phyloP scores from a whole-genome alignment of 2,329 filamentous ascomycete genomes.

The Diaporthe destruens region DNA sequence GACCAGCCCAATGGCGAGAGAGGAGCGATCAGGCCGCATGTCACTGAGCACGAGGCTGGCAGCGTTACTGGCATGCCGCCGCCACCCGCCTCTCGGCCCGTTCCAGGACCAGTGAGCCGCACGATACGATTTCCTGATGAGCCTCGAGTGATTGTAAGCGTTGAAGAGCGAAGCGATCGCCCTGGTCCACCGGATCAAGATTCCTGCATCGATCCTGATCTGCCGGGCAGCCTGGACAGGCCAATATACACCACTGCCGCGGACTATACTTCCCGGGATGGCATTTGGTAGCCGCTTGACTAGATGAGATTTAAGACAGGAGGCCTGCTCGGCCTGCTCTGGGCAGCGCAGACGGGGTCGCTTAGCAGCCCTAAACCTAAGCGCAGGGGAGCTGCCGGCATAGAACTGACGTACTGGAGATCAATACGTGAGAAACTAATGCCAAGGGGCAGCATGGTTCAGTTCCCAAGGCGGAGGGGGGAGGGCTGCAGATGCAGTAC shows the following conservation, averaged over 20 bases:
- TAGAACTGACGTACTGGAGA: not conserved
- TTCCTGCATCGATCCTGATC: not conserved
- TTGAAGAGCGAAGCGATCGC: not conserved
- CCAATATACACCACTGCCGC: not conserved
- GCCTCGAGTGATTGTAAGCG: conserved; percentile 16
- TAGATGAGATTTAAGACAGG: not conserved
- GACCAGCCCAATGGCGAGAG: not conserved
- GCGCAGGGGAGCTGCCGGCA: not conserved
- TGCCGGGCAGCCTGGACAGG: not conserved
- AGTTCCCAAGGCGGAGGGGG: not conserved
- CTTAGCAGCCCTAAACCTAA: not conserved
- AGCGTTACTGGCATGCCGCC: not conserved
- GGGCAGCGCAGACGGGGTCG: not conserved
- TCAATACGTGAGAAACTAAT: not conserved
- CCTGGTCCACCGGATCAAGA: not conserved
- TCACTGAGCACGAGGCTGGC: not conserved
- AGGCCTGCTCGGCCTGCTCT: not conserved
- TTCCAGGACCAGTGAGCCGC: conserved; percentile 47
- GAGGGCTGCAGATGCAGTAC: not conserved
- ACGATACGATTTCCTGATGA: conserved; percentile 62
- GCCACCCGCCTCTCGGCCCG: conserved; percentile 9
- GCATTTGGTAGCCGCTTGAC: not conserved
- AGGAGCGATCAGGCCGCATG: conserved; percentile 3
- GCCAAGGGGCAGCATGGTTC: not conserved
- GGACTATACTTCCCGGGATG: not conserved